phyloP scores from a whole-genome alignment of 2,329 filamentous ascomycete genomes.

The Zarea fungicola region DNA sequence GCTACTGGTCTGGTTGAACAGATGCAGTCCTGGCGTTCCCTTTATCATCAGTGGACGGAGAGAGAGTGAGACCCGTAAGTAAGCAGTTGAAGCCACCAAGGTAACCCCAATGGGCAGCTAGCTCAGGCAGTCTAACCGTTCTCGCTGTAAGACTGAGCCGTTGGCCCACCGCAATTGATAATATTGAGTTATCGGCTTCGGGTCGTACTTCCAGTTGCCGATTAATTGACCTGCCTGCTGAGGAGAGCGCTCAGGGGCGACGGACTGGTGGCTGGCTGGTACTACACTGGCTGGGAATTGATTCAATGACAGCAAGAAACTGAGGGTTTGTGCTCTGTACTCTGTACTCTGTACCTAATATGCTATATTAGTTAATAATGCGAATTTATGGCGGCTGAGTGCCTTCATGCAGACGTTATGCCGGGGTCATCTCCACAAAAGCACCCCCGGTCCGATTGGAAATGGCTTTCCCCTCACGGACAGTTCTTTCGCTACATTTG shows the following conservation, averaged over 20 bases:
- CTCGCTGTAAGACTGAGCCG: background rate
- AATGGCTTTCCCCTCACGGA: background rate
- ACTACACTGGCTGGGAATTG: background rate
- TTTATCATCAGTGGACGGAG: no score
- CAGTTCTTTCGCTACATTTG: no score
- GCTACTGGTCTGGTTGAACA: no score
- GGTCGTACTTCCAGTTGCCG: background rate
- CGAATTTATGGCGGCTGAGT: background rate
- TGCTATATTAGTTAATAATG: no score
- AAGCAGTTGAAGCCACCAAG: no score
- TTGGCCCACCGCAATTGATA: background rate
- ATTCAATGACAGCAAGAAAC: background rate
- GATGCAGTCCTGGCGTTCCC: no score
- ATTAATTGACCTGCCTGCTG: no score
- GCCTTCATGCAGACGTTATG: background rate
- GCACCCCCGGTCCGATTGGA: background rate
- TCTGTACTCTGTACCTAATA: no score
- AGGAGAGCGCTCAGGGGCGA: no score
- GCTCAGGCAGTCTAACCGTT: background rate
- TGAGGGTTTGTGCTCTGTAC: background rate
- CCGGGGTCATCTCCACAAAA: constrained; percentile 1
- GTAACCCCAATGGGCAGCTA: no score
- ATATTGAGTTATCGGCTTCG: background rate
- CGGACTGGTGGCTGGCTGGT: no score
- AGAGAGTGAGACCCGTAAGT: no score